Base-by-base conservation (phyloP, 2,329 filamentous ascomycete species). In the Waltergamsia citrina region DNA sequence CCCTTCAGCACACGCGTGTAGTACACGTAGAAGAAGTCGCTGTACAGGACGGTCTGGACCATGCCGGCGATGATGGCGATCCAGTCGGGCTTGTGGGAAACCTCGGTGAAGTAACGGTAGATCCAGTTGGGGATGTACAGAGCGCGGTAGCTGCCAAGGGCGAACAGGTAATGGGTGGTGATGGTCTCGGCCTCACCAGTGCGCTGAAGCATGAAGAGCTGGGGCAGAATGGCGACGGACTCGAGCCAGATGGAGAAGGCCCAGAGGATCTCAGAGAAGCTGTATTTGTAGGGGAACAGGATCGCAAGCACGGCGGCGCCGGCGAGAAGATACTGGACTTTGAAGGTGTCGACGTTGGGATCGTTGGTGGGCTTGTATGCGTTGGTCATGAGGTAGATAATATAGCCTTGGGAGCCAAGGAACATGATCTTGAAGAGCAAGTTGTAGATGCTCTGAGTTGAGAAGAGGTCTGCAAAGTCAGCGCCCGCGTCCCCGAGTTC, bases 11-110 rank as follows among this genome's bases (percentile, higher is more conserved):
- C 81, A 78, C 95, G 96, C 39, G 82, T 94, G 65, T 95, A 98
- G 68, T 98, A 98, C 52, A 98, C 90, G 72, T 88, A 98, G 74
- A 98, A 98, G 68, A 98, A 98, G 65, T 98, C 92, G 43, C 86
- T 94, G 67, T 98, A 98, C 38, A 98, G 69, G 32, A 98, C 64
- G 1, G 92, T 98, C 69, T 98, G 92, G 43, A 96, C 65, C 36
- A 96, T 72, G 10, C 92, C 92, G 4, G 93, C 92, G 41, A 92
- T 54, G 33, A 95, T 81, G 15, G 88, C 82, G 46, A 95, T 93
- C 43, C 80, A 84, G 55, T 96, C 88, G 47, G 81, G 57, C 57
- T 71, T 82, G 57, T 86, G 81, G 33, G 74, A 67, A 29, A 61
- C 54, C 58, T 94, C 87, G 33, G 74, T 71, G 47, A 84, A 74